These are phyloP conservation scores for Boletus barrowsii DNA, from an alignment of 768 basidiomycete genomes.

Conservation along the genomic window DNA sequence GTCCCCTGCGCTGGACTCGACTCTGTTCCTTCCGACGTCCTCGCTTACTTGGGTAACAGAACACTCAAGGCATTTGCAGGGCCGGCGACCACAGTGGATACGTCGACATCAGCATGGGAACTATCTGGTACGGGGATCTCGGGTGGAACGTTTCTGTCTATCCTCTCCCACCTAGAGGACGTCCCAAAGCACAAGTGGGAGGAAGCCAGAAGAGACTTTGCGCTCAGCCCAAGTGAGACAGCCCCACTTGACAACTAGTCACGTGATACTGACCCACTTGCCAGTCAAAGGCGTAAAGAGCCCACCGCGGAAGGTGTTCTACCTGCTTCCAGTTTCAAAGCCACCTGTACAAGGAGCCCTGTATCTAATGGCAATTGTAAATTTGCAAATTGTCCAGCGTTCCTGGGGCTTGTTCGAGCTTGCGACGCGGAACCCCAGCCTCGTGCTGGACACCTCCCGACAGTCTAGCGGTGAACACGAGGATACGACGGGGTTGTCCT, in stretches of 20 bases:
- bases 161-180: slow-evolving; percentile 33
- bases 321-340: slow-evolving; percentile 34
- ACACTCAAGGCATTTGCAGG: slow-evolving; percentile 53
- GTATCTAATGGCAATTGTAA: slow-evolving; percentile 44
- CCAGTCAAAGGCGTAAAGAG: slow-evolving; percentile 33
- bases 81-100: slow-evolving; percentile 39
- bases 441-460: slow-evolving; percentile 10
- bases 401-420: slow-evolving; percentile 51
- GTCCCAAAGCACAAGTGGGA: slow-evolving; percentile 29
- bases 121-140: slow-evolving; percentile 34
- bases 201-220: slow-evolving; percentile 35
- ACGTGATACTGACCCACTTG: slow-evolving; percentile 1
- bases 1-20: slow-evolving; percentile 79
- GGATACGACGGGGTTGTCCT: slow-evolving; percentile 32
- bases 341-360: slow-evolving; percentile 37
- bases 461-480: slow-evolving; percentile 17
- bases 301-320: slow-evolving; percentile 31
- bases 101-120: slow-evolving; percentile 51
- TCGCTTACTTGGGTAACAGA: slow-evolving; percentile 64
- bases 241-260: background rate
- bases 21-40: slow-evolving; percentile 72
- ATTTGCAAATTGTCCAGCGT: slow-evolving; percentile 52
- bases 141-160: slow-evolving; percentile 36
- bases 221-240: slow-evolving; percentile 42
- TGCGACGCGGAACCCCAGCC: slow-evolving; percentile 17